phyloP scores from a whole-genome alignment of 2,329 filamentous ascomycete genomes.

The Pochonia chlamydosporia region DNA sequence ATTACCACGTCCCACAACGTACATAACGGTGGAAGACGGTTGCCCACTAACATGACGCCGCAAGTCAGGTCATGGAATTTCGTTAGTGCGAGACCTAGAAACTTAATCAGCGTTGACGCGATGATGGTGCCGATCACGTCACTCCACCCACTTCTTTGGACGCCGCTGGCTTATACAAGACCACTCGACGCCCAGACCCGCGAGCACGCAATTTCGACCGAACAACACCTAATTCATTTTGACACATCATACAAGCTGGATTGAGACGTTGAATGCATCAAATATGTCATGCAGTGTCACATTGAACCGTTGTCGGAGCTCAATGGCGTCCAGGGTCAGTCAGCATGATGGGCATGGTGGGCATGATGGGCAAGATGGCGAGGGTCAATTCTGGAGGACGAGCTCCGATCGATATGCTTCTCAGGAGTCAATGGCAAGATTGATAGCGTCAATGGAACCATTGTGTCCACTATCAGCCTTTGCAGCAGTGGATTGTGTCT shows the following conservation, averaged over 20 bases:
- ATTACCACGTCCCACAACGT: too few relatives aligned
- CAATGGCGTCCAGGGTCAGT: too few relatives aligned
- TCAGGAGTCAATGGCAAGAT: too few relatives aligned
- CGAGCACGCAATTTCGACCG: slow-evolving; percentile 8
- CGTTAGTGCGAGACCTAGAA: slow-evolving; percentile 1
- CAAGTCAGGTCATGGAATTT: fast-evolving
- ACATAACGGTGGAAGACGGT: neutral
- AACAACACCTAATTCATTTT: slow-evolving; percentile 1
- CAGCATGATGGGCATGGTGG: too few relatives aligned
- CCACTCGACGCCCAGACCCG: neutral
- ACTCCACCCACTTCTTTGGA: slow-evolving; percentile 5
- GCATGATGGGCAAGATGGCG: too few relatives aligned
- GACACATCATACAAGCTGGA: neutral
- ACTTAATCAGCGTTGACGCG: slow-evolving; percentile 9
- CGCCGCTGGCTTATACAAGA: neutral
- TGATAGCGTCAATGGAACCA: too few relatives aligned
- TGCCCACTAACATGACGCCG: neutral
- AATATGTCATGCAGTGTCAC: neutral
- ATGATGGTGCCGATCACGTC: slow-evolving; percentile 15
- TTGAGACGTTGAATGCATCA: neutral
- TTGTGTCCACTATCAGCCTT: too few relatives aligned
- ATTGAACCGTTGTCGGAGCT: neutral
- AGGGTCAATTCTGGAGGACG: too few relatives aligned
- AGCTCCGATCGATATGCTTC: too few relatives aligned
- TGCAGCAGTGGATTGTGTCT: too few relatives aligned